These are phyloP conservation scores for Plicaturopsis crispa DNA, from an alignment of 768 basidiomycete species.

Conservation along the genomic window DNA sequence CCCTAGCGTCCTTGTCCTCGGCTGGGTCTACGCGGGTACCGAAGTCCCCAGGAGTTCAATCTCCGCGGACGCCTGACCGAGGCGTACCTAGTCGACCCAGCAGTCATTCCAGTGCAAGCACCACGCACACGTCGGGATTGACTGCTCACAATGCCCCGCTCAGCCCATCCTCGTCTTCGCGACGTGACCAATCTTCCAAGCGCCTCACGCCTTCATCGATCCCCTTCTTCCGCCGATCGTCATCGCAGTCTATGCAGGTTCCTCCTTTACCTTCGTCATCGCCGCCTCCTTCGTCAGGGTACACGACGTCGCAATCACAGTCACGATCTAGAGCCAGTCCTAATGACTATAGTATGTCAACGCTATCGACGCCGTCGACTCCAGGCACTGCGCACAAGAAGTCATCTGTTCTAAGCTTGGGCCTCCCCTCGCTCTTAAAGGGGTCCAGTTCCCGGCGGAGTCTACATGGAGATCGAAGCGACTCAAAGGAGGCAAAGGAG, in stretches of 20 bases:
- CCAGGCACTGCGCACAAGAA: conserved; percentile 67
- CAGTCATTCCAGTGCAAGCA: conserved; percentile 72
- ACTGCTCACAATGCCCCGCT: conserved; percentile 53
- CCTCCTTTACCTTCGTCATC: conserved; percentile 39
- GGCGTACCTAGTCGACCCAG: conserved; percentile 55
- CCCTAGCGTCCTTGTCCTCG: conserved; percentile 68
- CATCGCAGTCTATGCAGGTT: conserved; percentile 80
- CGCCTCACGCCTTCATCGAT: conserved; percentile 89
- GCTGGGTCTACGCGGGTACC: conserved; percentile 54
- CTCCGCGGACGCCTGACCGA: conserved; percentile 66
- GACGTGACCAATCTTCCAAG: conserved; percentile 59
- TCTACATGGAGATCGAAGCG: conserved; percentile 52
- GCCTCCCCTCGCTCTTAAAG: conserved; percentile 77
- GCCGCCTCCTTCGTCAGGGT: conserved; percentile 42
- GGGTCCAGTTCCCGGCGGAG: conserved; percentile 78
- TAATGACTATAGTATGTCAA: conserved; percentile 49
- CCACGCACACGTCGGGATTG: conserved; percentile 49
- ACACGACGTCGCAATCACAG: conserved; percentile 29
- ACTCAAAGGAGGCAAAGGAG: conserved; percentile 33
- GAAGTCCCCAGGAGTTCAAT: conserved; percentile 29
- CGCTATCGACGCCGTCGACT: conserved; percentile 43
- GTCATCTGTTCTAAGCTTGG: conserved; percentile 74
- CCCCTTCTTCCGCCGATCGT: conserved; percentile 89
- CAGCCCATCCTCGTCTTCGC: conserved; percentile 65
- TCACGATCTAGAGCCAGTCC: conserved; percentile 32